A percentile compares a stretch with the other conserved stretches of the same genome.
Conservation (phyloP, 1,284 basidiomycete genomes). For the Ganoderma sinense region DNA sequence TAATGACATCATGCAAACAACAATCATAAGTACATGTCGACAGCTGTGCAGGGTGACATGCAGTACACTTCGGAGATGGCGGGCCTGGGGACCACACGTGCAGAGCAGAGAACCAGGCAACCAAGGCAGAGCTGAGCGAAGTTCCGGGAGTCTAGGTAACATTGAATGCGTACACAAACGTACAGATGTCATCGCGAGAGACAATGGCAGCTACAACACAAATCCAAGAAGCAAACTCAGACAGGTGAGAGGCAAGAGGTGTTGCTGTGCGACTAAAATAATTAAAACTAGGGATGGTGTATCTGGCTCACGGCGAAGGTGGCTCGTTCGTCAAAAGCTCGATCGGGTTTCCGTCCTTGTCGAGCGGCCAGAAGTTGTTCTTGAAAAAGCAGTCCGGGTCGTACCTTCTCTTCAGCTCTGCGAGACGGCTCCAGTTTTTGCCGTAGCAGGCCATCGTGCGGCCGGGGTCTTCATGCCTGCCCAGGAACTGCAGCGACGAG, state of each 20-base stretch:
- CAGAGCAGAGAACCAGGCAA: too few species aligned
- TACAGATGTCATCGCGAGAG: background rate
- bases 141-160: too few species aligned
- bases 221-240: background rate
- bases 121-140: too few species aligned
- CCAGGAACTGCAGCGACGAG: constrained; percentile 70
- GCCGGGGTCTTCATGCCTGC: constrained; percentile 67
- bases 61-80: background rate
- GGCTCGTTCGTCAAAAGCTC: constrained; percentile 65
- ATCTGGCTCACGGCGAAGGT: constrained; percentile 29
- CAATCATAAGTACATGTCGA: background rate
- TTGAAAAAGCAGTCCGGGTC: constrained; percentile 80
- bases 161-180: background rate
- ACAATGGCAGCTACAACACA: background rate
- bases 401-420: constrained; percentile 73
- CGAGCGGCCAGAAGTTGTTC: constrained; percentile 81
- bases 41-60: background rate
- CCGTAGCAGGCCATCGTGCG: constrained; percentile 76
- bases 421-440: constrained; percentile 74
- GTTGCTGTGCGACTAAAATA: background rate
- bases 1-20: constrained; percentile 6
- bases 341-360: constrained; percentile 56
- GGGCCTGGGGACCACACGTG: too few species aligned
- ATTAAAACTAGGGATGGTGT: background rate
- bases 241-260: background rate